phyloP scores from a whole-genome alignment of 768 basidiomycete species.

The Trametes cubensis region DNA sequence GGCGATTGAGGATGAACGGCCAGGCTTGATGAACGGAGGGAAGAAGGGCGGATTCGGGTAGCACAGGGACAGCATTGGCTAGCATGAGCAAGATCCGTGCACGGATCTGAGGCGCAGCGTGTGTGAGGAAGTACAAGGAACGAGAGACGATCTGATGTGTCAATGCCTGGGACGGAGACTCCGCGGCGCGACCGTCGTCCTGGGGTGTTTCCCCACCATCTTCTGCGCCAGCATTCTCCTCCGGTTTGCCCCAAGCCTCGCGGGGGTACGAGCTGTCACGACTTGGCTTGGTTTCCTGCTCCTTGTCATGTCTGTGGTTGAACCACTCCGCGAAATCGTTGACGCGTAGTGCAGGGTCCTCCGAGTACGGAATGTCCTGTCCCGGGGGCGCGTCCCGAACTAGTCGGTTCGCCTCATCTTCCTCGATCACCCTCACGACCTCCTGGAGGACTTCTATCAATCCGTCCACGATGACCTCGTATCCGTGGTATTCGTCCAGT shows the following conservation, averaged over 20 bases:
- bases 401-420: conserved; percentile 45
- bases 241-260: conserved; percentile 54
- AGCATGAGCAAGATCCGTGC: conserved; percentile 80
- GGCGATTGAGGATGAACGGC: conserved; percentile 90
- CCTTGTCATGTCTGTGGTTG: conserved; percentile 45
- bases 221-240: conserved; percentile 30
- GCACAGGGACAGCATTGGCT: conserved; percentile 69
- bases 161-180: conserved; percentile 72
- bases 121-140: conserved; percentile 89
- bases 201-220: conserved; percentile 27
- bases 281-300: conserved; percentile 31
- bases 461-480: conserved; percentile 82
- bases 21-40: conserved; percentile 87
- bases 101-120: conserved; percentile 83
- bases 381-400: conserved; percentile 17
- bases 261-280: conserved; percentile 59
- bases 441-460: conserved; percentile 86
- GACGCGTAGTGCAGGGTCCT: conserved; percentile 39
- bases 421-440: conserved; percentile 77
- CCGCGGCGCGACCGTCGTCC: conserved; percentile 44
- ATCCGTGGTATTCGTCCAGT: conserved; percentile 94
- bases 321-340: conserved; percentile 70
- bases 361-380: not conserved
- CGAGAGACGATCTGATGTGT: conserved; percentile 86
- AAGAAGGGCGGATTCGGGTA: conserved; percentile 73